Evolutionary conservation across 352 stramenopile species (phyloP).

Genomic region (Thalassiosira hispida): DNA sequence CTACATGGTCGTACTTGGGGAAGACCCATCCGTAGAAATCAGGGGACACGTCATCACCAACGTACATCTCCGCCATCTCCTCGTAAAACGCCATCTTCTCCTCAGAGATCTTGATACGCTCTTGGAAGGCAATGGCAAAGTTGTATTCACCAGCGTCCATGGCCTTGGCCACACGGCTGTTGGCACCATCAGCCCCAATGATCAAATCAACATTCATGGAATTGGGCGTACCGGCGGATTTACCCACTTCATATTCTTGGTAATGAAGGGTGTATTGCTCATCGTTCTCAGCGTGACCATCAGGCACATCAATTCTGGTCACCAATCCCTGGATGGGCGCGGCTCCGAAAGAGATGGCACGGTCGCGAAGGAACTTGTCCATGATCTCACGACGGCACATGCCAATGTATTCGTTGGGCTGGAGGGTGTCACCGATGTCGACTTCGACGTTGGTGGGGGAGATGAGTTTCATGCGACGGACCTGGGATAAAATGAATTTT

Average conservation of each 20-base stretch:
- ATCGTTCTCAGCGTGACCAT: slow-evolving; percentile 65
- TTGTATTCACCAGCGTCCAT: slow-evolving; percentile 91
- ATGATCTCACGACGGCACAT: slow-evolving; percentile 90
- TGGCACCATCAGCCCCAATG: slow-evolving; percentile 88
- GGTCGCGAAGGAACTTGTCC: slow-evolving; percentile 87
- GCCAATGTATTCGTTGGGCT: slow-evolving; percentile 90
- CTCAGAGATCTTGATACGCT: slow-evolving; percentile 89
- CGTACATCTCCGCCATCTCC: slow-evolving; percentile 91
- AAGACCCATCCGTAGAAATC: slow-evolving; percentile 92
- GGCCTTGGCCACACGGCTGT: slow-evolving; percentile 89
- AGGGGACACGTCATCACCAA: slow-evolving; percentile 89
- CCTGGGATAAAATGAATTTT: slow-evolving; percentile 38
- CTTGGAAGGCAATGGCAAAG: slow-evolving; percentile 91
- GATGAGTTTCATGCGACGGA: slow-evolving; percentile 90
- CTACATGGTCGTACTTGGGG: slow-evolving; percentile 91
- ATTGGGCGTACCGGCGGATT: slow-evolving; percentile 64
- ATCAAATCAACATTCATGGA: slow-evolving; percentile 87
- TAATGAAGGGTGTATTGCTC: slow-evolving; percentile 84
- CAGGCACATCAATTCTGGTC: slow-evolving; percentile 86
- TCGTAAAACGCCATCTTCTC: slow-evolving; percentile 91
- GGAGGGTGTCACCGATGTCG: slow-evolving; percentile 88
- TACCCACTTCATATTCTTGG: slow-evolving; percentile 74
- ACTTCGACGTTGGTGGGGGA: slow-evolving; percentile 88
- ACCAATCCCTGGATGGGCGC: slow-evolving; percentile 87
- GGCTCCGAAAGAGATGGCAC: slow-evolving; percentile 84